Percentiles rank a stretch among this genome's conserved stretches.
Evolutionary conservation across 305 asterid genomes (phyloP).

Genomic region (Fraxinus ornus): DNA sequence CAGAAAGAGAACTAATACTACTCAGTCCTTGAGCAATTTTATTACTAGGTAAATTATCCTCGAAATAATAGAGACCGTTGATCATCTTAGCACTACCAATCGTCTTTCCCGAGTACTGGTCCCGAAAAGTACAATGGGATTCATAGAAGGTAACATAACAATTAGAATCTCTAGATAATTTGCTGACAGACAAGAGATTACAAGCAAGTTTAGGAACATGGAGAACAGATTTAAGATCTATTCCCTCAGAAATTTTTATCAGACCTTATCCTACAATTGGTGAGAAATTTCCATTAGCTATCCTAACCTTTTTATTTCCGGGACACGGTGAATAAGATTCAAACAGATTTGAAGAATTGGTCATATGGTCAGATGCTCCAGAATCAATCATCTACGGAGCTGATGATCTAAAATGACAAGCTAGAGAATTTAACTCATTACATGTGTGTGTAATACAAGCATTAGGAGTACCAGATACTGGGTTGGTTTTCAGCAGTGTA

Average conservation of each 20-base stretch:
- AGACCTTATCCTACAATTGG: background rate
- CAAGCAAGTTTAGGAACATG: constrained; percentile 4
- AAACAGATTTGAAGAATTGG: background rate
- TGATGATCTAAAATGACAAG: background rate
- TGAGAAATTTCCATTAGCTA: background rate
- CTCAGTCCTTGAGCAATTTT: background rate
- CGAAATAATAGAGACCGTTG: constrained; percentile 10
- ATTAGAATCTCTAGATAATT: constrained; percentile 6
- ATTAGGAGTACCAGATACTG: background rate
- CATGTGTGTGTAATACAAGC: constrained; percentile 1
- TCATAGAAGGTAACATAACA: background rate
- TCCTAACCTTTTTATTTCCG: background rate
- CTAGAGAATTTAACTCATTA: background rate
- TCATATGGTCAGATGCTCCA: background rate
- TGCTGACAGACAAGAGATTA: background rate
- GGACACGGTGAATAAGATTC: background rate
- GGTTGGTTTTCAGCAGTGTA: background rate
- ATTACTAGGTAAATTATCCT: background rate
- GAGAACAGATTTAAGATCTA: background rate
- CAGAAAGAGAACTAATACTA: background rate
- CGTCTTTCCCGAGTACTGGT: background rate
- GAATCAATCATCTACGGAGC: constrained; percentile 16
- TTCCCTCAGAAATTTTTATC: background rate
- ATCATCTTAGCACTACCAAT: background rate
- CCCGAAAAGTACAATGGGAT: background rate